Evolutionary conservation across 2,329 filamentous ascomycete species (phyloP).

Genomic region (Sordariomycetes sp.): DNA sequence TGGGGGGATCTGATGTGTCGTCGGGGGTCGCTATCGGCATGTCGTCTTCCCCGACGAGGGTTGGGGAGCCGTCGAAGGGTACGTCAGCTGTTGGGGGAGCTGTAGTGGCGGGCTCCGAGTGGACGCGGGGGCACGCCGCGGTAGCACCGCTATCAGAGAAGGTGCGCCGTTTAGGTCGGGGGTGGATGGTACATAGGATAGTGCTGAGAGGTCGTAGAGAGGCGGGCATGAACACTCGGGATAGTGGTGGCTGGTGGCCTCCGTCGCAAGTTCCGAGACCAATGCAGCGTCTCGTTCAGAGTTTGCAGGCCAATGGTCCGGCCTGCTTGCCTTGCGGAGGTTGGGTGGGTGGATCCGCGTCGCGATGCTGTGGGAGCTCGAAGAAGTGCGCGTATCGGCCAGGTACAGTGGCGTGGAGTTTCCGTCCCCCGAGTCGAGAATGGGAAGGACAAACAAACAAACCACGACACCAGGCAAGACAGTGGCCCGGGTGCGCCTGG

Average conservation of each 20-base stretch:
- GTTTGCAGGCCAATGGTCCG: neutral
- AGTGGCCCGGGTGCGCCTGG: neutral
- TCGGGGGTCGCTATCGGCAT: conserved; percentile 2
- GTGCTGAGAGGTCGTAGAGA: conserved; percentile 1
- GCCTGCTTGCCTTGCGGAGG: neutral
- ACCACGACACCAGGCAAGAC: conserved; percentile 2
- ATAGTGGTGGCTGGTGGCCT: neutral
- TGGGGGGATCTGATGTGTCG: neutral
- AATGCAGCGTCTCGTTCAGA: neutral
- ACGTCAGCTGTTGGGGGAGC: neutral
- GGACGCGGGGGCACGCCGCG: neutral
- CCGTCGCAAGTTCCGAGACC: neutral
- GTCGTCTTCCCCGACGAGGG: neutral
- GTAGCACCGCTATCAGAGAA: neutral
- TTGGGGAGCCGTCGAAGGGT: neutral
- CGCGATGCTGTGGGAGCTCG: neutral
- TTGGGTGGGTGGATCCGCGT: neutral
- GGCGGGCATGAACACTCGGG: neutral
- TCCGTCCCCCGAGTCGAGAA: neutral
- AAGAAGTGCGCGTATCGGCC: neutral
- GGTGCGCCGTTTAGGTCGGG: conserved; percentile 1
- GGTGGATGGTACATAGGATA: conserved; percentile 3
- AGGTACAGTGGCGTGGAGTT: neutral
- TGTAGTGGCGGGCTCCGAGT: conserved; percentile 3
- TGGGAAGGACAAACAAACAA: neutral